Evolutionary conservation across 2,329 filamentous ascomycete genomes (phyloP), one percentile per base, ranked within the genome.

Genomic region (Zalaria obscura): DNA sequence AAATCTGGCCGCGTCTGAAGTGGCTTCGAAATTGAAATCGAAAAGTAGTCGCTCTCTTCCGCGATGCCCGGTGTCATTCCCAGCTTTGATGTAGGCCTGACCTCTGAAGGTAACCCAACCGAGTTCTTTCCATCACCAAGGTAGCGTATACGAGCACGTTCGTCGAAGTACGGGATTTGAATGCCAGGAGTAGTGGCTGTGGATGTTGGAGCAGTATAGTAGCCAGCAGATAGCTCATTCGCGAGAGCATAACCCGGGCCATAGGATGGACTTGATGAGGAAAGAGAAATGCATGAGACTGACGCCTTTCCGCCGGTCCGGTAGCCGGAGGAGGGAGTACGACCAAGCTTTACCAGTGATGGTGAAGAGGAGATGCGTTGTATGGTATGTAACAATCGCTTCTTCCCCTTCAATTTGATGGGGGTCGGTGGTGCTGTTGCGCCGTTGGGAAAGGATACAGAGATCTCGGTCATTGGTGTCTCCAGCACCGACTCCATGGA

Each of bases 341-440:
- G 75, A 42, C 76, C 72, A 41, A 78, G 60, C 44, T 74, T 73
- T 34, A 73, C 68, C 39, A 93, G 64, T 10, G 82, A 83, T 1
- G 83, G 79, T 5, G 80, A 85, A 0, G 86, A 93, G 7, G 83
- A 80, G 54, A 93, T 89, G 44, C 84, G 79, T 47, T 89, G 80
- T 38, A 93, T 70, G 28, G 79, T 76, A 47, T 78, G 77, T 11
- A 93, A 66, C 29, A 93, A 62, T 45, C 79, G 76, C 52, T 79
- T 76, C 37, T 82, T 75, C 40, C 76, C 73, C 57, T 79, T 86
- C 43, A 74, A 67, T 60, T 80, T 85, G 26, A 36, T 27, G n/a
- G 35, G 38, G 25, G 35, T 40, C 8, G 34, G 28, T 4, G 27
- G 10, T 25, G 38, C 42, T 27, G 18, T 18, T 2, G 18, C 2